These are phyloP conservation scores for Diversispora epigaea DNA, from an alignment of 192 early-diverging fungal species.

Conservation along the genomic window DNA sequence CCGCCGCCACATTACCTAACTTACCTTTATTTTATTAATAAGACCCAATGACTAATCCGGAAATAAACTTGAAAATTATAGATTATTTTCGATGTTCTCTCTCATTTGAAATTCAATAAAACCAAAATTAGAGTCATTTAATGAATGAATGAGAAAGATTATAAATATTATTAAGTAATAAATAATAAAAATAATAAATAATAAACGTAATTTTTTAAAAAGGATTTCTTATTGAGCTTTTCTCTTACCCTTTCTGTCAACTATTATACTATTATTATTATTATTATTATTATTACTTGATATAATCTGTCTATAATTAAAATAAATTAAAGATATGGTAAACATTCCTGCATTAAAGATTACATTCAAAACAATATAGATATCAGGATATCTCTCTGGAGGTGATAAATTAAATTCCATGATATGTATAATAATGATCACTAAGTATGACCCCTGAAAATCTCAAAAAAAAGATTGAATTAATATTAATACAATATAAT, in stretches of 20 bases:
- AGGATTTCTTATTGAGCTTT: neutral
- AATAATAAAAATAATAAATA: too few relatives aligned
- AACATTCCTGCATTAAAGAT: constrained; percentile 68
- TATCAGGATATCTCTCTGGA: constrained; percentile 72
- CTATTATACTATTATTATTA: neutral
- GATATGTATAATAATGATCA: constrained; percentile 59
- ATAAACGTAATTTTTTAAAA: too few relatives aligned
- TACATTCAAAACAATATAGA: constrained; percentile 80
- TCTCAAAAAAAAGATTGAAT: constrained; percentile 4
- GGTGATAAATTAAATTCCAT: constrained; percentile 61
- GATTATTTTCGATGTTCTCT: too few relatives aligned
- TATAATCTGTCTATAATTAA: constrained; percentile 66
- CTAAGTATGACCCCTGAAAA: constrained; percentile 39
- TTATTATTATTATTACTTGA: neutral
- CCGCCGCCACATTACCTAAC: too few relatives aligned
- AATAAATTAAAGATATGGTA: constrained; percentile 64
- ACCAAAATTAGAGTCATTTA: too few relatives aligned
- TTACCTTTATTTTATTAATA: too few relatives aligned
- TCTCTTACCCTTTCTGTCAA: constrained; percentile 1
- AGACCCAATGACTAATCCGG: too few relatives aligned
- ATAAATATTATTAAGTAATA: too few relatives aligned
- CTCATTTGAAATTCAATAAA: too few relatives aligned
- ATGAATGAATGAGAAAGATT: too few relatives aligned
- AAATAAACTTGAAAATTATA: too few relatives aligned
- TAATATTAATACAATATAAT: constrained; percentile 3